A percentile compares a stretch with the other conserved stretches of the same genome.
Evolutionary conservation across 2,329 filamentous ascomycete genomes (phyloP).

Genomic region (Endothia cerciana): DNA sequence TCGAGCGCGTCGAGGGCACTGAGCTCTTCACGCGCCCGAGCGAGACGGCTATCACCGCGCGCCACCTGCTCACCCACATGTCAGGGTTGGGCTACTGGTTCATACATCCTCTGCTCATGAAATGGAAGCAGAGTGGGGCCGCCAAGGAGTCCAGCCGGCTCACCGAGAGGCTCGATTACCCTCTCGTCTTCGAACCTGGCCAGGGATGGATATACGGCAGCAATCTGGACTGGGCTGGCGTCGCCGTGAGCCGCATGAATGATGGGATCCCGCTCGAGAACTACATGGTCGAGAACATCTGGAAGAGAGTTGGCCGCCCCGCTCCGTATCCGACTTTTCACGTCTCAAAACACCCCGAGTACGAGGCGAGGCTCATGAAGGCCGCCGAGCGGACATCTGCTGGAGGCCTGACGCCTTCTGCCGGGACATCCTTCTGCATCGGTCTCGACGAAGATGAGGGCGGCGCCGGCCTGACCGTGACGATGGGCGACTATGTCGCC

Average conservation of each 20-base stretch:
- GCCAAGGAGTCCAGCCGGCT: constrained; percentile 39
- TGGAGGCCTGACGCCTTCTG: not conserved
- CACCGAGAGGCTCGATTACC: constrained; percentile 46
- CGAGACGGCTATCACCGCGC: constrained; percentile 48
- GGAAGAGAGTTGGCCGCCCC: constrained; percentile 7
- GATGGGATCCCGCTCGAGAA: constrained; percentile 10
- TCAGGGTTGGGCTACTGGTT: constrained; percentile 53
- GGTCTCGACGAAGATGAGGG: constrained; percentile 15
- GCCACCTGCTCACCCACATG: constrained; percentile 56
- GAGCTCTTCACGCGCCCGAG: not conserved
- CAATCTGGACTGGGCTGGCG: constrained; percentile 57
- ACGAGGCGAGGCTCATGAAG: constrained; percentile 6
- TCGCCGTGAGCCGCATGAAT: constrained; percentile 41
- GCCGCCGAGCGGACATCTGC: not conserved
- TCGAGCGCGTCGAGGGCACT: not conserved
- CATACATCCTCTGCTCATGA: constrained; percentile 40
- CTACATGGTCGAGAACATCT: constrained; percentile 17
- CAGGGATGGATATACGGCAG: constrained; percentile 54
- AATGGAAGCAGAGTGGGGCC: constrained; percentile 41
- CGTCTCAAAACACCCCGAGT: constrained; percentile 6
- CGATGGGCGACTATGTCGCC: constrained; percentile 10
- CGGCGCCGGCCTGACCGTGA: constrained; percentile 10
- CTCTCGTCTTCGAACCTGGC: constrained; percentile 56
- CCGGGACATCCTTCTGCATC: not conserved
- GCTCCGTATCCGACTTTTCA: constrained; percentile 11